These are phyloP conservation scores for Paramecium octaurelia DNA, from an alignment of 73 alveolate genomes.

Conservation along the genomic window DNA sequence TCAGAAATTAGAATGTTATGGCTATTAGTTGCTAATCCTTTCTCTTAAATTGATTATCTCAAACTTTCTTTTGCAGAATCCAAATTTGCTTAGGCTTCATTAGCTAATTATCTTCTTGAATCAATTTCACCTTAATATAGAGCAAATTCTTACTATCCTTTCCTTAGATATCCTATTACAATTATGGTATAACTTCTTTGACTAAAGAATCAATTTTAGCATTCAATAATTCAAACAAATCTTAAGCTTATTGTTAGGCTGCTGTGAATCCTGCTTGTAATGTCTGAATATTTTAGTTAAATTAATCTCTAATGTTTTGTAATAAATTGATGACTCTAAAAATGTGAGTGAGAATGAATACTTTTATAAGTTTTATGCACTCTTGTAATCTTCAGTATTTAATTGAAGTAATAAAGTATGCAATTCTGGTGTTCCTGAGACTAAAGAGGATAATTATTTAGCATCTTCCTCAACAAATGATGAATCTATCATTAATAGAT, in stretches of 20 bases:
- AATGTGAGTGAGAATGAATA: neutral
- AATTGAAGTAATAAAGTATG: neutral
- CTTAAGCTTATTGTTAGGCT: neutral
- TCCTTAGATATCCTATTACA: neutral
- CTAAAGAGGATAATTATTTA: neutral
- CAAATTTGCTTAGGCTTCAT: neutral
- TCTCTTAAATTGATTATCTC: neutral
- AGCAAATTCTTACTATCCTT: neutral
- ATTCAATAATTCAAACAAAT: neutral
- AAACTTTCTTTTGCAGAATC: neutral
- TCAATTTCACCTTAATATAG: neutral
- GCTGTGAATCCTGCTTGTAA: neutral
- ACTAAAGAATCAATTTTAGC: neutral
- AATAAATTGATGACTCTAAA: neutral
- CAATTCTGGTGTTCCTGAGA: neutral
- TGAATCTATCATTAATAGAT: neutral
- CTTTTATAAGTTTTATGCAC: neutral
- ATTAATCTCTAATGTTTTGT: constrained; percentile 32
- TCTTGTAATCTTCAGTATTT: neutral
- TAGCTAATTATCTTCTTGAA: neutral
- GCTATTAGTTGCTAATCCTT: neutral
- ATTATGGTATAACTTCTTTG: constrained; percentile 16
- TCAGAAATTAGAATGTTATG: constrained; percentile 1
- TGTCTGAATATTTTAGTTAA: neutral
- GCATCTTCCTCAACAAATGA: constrained; percentile 27